Evolutionary conservation across 768 basidiomycete genomes (phyloP), one percentile per base, ranked within the genome.

Genomic region (Clitopilus passeckerianus): DNA sequence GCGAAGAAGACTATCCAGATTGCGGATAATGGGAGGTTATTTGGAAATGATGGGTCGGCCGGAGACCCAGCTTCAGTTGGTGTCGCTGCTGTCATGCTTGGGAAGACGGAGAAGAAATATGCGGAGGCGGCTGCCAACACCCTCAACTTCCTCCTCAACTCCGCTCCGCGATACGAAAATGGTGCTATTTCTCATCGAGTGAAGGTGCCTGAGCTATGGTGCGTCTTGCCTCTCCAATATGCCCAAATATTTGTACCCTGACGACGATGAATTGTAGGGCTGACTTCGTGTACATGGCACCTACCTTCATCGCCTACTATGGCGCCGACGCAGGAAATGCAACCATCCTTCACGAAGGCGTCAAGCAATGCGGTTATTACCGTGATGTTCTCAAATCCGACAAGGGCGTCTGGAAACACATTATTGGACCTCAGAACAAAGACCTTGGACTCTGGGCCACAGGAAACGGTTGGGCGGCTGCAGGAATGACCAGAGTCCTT

Each of bases 381-480:
- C 74, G 74, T 9, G 56, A 77, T 43, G 64, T 77, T 44, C 69
- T 80, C 15, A 64, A 61, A 20, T 22, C 58, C 50, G 66, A 61
- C 12, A 60, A 69, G 33, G 74, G 75, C 0, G 61, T 71, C n/a
- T 81, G 78, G 78, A 58, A 65, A 14, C 79, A 80, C 65, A 80
- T 81, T 43, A 61, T 75, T 22, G 79, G 79, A 0, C 77, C 77
- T 15, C 59, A 66, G n/a, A 67, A 62, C 50, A 34, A 60, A 20
- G 80, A 81, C 54, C 64, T 71, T 0, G 79, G 79, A 1, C 59
- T 80, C 0, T 82, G 80, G 80, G 75, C 77, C 0, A 80, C 79
- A 44, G 84, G 85, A 2, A 91, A 90, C 62, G 87, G 75, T 0
- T 90, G 90, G 90, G 88, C 87, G 0, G 86, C 86, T 1, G 82